phyloP scores from a whole-genome alignment of 2,329 filamentous ascomycete species.

The Madurella fahalii region DNA sequence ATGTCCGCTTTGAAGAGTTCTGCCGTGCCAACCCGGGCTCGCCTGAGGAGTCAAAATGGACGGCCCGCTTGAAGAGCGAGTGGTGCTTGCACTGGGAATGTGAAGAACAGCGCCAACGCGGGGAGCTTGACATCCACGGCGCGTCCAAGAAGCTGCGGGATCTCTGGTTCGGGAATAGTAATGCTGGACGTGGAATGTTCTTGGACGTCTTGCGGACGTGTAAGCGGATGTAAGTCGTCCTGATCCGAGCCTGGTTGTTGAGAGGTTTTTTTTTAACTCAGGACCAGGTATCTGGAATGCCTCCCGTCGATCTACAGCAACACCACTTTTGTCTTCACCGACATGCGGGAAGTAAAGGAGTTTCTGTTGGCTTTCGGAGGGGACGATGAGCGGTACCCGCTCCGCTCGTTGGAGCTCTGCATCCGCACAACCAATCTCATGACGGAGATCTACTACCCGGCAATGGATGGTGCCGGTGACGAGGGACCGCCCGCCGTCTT shows the following conservation, averaged over 20 bases:
- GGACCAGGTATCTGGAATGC: slow-evolving; percentile 28
- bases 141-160: too few species aligned
- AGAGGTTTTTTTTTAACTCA: not conserved
- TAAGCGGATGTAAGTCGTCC: slow-evolving; percentile 27
- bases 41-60: slow-evolving; percentile 12
- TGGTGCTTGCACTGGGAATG: slow-evolving; percentile 26
- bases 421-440: slow-evolving; percentile 25
- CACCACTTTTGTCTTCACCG: slow-evolving; percentile 31
- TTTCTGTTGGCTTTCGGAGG: slow-evolving; percentile 25
- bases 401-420: slow-evolving; percentile 29
- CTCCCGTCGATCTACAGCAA: slow-evolving; percentile 24
- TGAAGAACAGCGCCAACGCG: slow-evolving; percentile 10
- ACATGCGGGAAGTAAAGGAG: slow-evolving; percentile 21
- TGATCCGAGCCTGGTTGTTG: not conserved
- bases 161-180: not conserved
- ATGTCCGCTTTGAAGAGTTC: slow-evolving; percentile 12
- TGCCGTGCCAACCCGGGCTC: not conserved
- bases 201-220: slow-evolving; percentile 25
- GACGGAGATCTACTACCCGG: slow-evolving; percentile 28
- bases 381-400: slow-evolving; percentile 7
- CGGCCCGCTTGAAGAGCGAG: slow-evolving; percentile 17
- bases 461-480: slow-evolving; percentile 4
- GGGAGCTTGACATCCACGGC: not conserved
- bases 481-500: slow-evolving; percentile 14
- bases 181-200: slow-evolving; percentile 2